A percentile compares a stretch with the other conserved stretches of the same genome.
Conservation (phyloP, 176 grass and related monocot genomes). For the Calamus simplicifolius region DNA sequence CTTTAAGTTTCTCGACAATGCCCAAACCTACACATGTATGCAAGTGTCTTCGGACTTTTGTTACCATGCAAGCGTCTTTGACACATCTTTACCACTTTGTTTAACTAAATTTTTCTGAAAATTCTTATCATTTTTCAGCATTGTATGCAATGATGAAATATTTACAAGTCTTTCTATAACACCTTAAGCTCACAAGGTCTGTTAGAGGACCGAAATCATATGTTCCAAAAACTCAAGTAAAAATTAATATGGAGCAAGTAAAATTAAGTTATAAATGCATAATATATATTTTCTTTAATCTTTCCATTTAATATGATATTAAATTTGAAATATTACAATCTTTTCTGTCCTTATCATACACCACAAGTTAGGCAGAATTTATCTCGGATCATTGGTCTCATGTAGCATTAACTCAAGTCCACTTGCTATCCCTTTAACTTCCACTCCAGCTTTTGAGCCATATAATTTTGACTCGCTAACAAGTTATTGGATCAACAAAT, state of each 20-base stretch:
- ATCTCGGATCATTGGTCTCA: too few species aligned
- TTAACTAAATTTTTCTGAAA: constrained; percentile 1
- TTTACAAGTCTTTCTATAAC: constrained; percentile 49
- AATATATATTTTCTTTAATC: too few species aligned
- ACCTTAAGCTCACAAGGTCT: too few species aligned
- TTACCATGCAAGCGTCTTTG: constrained; percentile 53
- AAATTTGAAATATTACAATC: too few species aligned
- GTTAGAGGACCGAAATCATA: constrained; percentile 8
- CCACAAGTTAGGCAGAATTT: too few species aligned
- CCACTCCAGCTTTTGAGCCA: constrained; percentile 57
- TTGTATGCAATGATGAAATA: constrained; percentile 68
- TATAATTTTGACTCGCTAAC: too few species aligned
- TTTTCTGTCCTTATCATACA: too few species aligned
- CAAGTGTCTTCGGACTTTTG: constrained; percentile 92
- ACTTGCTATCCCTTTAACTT: too few species aligned
- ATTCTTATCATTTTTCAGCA: constrained; percentile 40
- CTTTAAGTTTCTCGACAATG: constrained; percentile 34
- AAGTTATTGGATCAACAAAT: constrained; percentile 7
- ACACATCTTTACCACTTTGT: neutral
- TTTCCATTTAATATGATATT: too few species aligned
- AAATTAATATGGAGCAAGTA: too few species aligned
- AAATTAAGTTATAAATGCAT: too few species aligned
- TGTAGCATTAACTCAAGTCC: too few species aligned
- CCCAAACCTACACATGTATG: constrained; percentile 79
- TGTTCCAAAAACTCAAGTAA: constrained; percentile 67